phyloP scores from a whole-genome alignment of 176 grass and related monocot genomes.

The Panicum miliaceum region DNA sequence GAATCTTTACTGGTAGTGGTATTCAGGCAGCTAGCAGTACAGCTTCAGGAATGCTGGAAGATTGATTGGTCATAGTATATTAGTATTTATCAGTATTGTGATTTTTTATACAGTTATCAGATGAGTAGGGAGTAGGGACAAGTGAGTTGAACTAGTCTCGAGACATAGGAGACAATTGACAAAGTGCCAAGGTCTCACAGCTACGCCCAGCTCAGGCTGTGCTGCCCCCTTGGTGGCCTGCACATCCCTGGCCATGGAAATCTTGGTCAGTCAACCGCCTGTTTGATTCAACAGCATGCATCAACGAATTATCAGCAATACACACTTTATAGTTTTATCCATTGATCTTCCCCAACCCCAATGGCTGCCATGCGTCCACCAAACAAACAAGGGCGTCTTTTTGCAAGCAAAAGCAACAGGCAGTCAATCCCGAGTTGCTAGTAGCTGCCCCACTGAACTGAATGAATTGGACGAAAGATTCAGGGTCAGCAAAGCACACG shows the following conservation, averaged over 20 bases:
- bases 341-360: background rate
- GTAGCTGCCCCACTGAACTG: background rate
- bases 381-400: background rate
- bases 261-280: conserved; percentile 32
- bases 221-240: conserved; percentile 46
- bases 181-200: conserved; percentile 36
- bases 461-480: background rate
- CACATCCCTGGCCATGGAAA: conserved; percentile 48
- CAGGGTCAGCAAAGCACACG: conserved; percentile 11
- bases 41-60: conserved; percentile 26
- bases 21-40: background rate
- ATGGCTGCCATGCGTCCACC: background rate
- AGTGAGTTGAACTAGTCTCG: conserved; percentile 23
- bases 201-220: conserved; percentile 39
- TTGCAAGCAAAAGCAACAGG: background rate
- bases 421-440: background rate
- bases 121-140: background rate
- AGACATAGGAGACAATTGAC: conserved; percentile 24
- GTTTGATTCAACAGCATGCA: background rate
- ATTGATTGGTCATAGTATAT: conserved; percentile 19
- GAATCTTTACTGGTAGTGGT: background rate
- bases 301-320: conserved; percentile 5
- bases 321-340: background rate
- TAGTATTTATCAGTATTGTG: background rate
- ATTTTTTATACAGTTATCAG: background rate